phyloP scores from a whole-genome alignment of 495 filamentous ascomycete genomes.

The Podospora conica region DNA sequence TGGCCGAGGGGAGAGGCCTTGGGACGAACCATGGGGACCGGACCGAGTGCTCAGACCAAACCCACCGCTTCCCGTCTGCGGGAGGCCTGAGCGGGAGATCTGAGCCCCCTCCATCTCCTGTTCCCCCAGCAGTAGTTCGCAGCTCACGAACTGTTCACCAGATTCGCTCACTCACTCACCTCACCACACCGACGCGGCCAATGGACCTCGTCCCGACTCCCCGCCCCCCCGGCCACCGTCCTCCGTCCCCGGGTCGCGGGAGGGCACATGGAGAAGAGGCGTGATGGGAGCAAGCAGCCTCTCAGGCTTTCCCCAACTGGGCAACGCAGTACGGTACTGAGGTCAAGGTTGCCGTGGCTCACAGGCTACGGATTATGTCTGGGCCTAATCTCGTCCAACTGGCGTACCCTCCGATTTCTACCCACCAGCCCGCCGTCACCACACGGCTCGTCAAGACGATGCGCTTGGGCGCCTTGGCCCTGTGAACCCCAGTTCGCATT shows the following conservation, averaged over 20 bases:
- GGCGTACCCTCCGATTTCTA: too few species aligned
- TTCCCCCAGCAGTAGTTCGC: background rate
- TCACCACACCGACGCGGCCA: background rate
- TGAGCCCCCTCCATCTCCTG: slow-evolving; percentile 1
- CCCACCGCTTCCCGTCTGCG: background rate
- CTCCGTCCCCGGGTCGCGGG: background rate
- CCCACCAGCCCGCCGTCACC: background rate
- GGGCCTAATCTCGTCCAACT: background rate
- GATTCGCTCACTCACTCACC: background rate
- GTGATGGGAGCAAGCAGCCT: background rate
- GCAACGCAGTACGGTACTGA: too few species aligned
- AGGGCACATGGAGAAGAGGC: background rate
- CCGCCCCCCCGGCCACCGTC: background rate
- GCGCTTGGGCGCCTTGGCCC: background rate
- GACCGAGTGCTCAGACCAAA: background rate
- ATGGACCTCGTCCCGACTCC: background rate
- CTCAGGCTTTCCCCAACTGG: background rate
- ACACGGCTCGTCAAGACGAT: background rate
- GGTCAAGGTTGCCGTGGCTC: background rate
- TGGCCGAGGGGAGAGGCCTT: background rate
- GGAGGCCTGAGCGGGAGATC: slow-evolving; percentile 8
- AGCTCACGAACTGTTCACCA: background rate
- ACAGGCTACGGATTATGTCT: too few species aligned
- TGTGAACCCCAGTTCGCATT: background rate
- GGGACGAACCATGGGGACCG: background rate